phyloP scores from a whole-genome alignment of 2,329 filamentous ascomycete species.

The Monosporascus sp. region DNA sequence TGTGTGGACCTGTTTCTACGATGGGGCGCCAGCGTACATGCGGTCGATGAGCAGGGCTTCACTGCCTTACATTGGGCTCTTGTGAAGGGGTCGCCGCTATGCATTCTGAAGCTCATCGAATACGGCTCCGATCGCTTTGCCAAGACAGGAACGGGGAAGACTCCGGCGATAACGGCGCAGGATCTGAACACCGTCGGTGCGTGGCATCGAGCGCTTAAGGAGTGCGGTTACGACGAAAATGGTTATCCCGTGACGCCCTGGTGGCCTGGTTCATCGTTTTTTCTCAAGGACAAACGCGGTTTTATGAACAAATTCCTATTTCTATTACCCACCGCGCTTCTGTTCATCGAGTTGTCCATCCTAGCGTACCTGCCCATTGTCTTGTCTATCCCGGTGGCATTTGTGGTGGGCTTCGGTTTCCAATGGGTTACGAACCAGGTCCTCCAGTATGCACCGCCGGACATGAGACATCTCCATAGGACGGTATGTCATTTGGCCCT shows the following conservation, averaged over 20 bases:
- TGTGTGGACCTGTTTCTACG: conserved; percentile 89
- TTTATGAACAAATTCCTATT: conserved; percentile 87
- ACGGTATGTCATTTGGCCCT: conserved; percentile 54
- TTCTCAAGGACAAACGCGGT: conserved; percentile 69
- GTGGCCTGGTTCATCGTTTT: conserved; percentile 66
- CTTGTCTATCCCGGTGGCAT: conserved; percentile 65
- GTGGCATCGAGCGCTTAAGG: conserved; percentile 77
- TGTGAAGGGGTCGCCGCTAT: conserved; percentile 84
- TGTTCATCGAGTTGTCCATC: conserved; percentile 66
- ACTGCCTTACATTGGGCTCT: conserved; percentile 95
- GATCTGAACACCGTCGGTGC: conserved; percentile 83
- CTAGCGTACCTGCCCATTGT: conserved; percentile 70
- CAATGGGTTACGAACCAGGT: conserved; percentile 75
- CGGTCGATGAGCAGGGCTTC: conserved; percentile 85
- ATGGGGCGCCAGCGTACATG: conserved; percentile 93
- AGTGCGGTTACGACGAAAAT: conserved; percentile 78
- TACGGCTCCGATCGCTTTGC: conserved; percentile 93
- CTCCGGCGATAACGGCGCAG: conserved; percentile 74
- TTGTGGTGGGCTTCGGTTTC: conserved; percentile 61
- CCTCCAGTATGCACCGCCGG: conserved; percentile 74
- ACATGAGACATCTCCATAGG: conserved; percentile 86
- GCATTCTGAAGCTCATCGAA: conserved; percentile 90
- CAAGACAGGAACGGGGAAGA: conserved; percentile 85
- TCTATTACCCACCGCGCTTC: conserved; percentile 74
- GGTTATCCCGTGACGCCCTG: conserved; percentile 64